Percentiles rank a stretch among this genome's conserved stretches.
These are phyloP conservation scores for Chytriomyces sp. DNA, from an alignment of 192 early-diverging fungal genomes.

Conservation along the genomic window DNA sequence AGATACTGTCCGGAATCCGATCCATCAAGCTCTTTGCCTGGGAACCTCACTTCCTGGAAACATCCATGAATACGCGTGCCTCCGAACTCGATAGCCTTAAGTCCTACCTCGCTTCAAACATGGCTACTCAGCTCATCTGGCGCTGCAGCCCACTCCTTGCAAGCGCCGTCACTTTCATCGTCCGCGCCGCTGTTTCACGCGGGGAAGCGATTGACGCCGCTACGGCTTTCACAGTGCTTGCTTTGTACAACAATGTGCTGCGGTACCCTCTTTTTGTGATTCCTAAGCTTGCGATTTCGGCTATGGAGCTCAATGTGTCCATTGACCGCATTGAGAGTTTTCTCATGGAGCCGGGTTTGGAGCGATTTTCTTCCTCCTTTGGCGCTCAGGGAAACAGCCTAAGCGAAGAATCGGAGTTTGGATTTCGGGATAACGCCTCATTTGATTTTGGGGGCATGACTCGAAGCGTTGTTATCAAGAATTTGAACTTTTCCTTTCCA, in stretches of 20 bases:
- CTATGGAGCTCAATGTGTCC: constrained; percentile 52
- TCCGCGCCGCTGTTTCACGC: constrained; percentile 37
- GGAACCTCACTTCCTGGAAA: constrained; percentile 38
- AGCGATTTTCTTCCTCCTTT: neutral
- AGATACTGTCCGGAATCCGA: constrained; percentile 57
- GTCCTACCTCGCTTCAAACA: constrained; percentile 28
- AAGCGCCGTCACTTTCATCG: constrained; percentile 53
- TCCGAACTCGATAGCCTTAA: constrained; percentile 28
- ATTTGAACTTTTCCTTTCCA: constrained; percentile 22
- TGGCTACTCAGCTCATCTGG: constrained; percentile 50
- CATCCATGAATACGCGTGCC: constrained; percentile 21
- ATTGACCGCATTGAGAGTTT: constrained; percentile 47
- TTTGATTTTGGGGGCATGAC: constrained; percentile 14
- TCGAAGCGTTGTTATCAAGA: neutral
- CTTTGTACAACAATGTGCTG: constrained; percentile 60
- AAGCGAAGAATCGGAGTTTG: neutral
- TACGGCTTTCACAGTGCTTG: constrained; percentile 62
- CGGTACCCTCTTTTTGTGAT: constrained; percentile 53
- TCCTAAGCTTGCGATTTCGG: constrained; percentile 56
- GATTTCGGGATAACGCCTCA: constrained; percentile 20
- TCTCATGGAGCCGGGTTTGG: constrained; percentile 29
- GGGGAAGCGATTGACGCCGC: constrained; percentile 62
- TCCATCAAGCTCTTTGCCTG: constrained; percentile 47
- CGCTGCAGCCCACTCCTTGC: constrained; percentile 55
- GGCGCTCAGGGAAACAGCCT: no score